phyloP scores from a whole-genome alignment of 1,139 yeast genomes.

The Trichomonascaceae sp. region DNA sequence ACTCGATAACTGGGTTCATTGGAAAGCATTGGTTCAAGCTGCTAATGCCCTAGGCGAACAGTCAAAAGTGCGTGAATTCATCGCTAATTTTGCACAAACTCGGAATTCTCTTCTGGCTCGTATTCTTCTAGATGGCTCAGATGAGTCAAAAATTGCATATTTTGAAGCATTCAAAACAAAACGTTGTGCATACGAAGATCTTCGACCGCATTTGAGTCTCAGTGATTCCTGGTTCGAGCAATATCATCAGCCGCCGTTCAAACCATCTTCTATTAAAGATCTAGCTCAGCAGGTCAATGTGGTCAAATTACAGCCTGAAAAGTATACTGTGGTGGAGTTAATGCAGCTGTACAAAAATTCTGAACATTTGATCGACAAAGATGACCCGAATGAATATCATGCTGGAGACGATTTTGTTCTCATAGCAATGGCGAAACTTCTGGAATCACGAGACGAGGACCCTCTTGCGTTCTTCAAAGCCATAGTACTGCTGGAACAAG shows the following conservation, averaged over 20 bases:
- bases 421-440: constrained; percentile 38
- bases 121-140: constrained; percentile 37
- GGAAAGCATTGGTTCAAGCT: constrained; percentile 41
- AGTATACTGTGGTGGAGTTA: constrained; percentile 23
- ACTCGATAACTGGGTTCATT: constrained; percentile 33
- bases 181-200: constrained; percentile 56
- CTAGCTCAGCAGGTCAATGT: constrained; percentile 44
- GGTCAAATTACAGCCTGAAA: constrained; percentile 39
- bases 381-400: constrained; percentile 56
- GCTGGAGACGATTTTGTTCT: constrained; percentile 60
- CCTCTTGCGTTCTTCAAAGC: constrained; percentile 27
- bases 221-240: constrained; percentile 7
- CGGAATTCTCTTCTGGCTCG: constrained; percentile 55
- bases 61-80: constrained; percentile 28
- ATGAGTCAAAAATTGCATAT: constrained; percentile 38
- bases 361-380: constrained; percentile 30
- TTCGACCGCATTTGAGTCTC: constrained; percentile 35
- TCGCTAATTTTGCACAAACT: constrained; percentile 31
- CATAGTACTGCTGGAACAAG: constrained; percentile 43
- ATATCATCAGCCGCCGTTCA: constrained; percentile 11
- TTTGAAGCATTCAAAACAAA: constrained; percentile 43
- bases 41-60: constrained; percentile 32
- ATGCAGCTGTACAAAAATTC: constrained; percentile 36
- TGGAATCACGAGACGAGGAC: constrained; percentile 12
- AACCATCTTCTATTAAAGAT: constrained; percentile 20